Evolutionary conservation across 331 rosid species (phyloP), one percentile per base, ranked within the genome.

Genomic region (Phaseolus coccineus): DNA sequence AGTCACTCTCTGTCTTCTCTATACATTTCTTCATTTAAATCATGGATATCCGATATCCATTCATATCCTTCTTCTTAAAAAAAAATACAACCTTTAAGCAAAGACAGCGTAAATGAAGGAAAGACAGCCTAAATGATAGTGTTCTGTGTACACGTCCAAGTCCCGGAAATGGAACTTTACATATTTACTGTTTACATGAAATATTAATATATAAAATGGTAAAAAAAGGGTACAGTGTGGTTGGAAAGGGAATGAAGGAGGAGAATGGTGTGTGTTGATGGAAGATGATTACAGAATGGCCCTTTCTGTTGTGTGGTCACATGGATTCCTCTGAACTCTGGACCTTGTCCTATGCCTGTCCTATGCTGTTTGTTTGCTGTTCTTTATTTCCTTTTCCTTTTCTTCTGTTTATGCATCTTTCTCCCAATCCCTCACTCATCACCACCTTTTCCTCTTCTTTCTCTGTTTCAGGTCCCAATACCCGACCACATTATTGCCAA

Each of bases 301-400:
- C 76, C 79, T 82, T 83, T 73, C 79, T 80, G 71, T 81, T 25
- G 72, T 67, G 37, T 67, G 87, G 85, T 90, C 97, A 88, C 97
- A 89, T 93, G 94, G 94, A 81, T 90, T 94, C 93, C 91, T 84
- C 94, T 90, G 92, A 83, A 71, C 12, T 76, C 67, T 80, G 82
- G 33, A 57, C 24, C 55, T 78, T 79, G 89, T 90, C 87, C 83
- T 81, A 87, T 81, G 78, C 82, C 89, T 81, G 80, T 85, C 30
- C 75, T 51, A 71, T 61, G 81, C 82, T 77, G 77, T 44, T 79
- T 75, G 30, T 22, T 77, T 42, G 7, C 67, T 69, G 61, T 85
- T 73, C 47, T 44, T 48, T 52, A 13, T 35, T 71, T 53, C 63
- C 46, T 37, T 28, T 53, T 40, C 39, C 65, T 13, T 77, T 61